Conservation (phyloP, 2,329 filamentous ascomycete species). For the Calonectria fujianensis region DNA sequence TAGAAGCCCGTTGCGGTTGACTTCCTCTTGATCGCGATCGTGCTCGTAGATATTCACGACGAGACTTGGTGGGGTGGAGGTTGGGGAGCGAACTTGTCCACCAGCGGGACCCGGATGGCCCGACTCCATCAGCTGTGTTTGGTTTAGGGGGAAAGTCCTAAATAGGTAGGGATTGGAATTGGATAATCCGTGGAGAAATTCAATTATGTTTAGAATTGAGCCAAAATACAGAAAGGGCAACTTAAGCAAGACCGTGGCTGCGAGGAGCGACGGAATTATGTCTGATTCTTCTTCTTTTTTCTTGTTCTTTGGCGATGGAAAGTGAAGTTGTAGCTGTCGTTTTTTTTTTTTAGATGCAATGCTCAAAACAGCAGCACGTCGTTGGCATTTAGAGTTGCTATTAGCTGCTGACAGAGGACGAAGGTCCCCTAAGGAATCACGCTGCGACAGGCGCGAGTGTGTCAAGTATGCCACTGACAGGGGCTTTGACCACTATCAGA, state of each 20-base stretch:
- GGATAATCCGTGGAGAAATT: conserved; percentile 24
- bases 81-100: conserved; percentile 45
- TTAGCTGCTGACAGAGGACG: conserved; percentile 7
- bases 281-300: not conserved
- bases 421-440: conserved; percentile 13
- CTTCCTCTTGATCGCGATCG: conserved; percentile 44
- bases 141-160: conserved; percentile 36
- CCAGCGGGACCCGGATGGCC: conserved; percentile 47
- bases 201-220: conserved; percentile 14
- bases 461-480: not conserved
- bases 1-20: conserved; percentile 28
- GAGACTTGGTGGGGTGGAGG: conserved; percentile 53
- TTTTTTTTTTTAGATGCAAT: not conserved
- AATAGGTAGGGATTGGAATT: conserved; percentile 30
- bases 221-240: not conserved
- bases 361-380: conserved; percentile 10
- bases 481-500: not conserved
- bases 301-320: not conserved
- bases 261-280: not conserved
- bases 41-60: conserved; percentile 48
- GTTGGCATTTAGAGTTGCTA: conserved; percentile 33
- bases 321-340: conserved; percentile 19
- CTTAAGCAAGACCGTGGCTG: not conserved
- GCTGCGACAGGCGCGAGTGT: conserved; percentile 2
- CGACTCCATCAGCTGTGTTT: conserved; percentile 41